Evolutionary conservation across 257 asterid genomes (phyloP), one percentile per base, ranked within the genome.

Genomic region (Solanum sejunctum): DNA sequence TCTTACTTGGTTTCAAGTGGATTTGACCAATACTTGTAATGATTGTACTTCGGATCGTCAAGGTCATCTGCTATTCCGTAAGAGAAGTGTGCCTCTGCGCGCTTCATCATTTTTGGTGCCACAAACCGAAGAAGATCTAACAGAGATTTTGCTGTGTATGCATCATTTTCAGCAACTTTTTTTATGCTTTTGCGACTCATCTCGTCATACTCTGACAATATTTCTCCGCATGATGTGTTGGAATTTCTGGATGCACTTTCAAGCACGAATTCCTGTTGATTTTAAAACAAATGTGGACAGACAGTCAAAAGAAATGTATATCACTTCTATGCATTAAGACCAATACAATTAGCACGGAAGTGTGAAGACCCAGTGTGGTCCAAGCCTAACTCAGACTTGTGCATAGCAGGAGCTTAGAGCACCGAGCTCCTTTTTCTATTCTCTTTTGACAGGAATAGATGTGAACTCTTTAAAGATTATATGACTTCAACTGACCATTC

Each of bases 1-100:
- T 13, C 82, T 77, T 77, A 77, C 82, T 49, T 78, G 47, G 87
- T 85, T 54, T 85, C 84, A 21, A 85, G 84, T 63, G 87, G 84
- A 52, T 85, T 85, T 61, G 87, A 85, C 87, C 87, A 85, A 58
- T 85, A 85, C 77, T 85, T 85, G 52, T 85, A 64, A 80, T 85
- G 87, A 47, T 1, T 17, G 55, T 85, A 85, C 81, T 85, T 78
- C 4, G 69, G 87, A 80, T 85, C 84, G 3, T 85, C 84, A 39
- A 85, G 84, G 47, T 85, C 72, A 9, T 85, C 87, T 6, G 87
- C 87, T 85, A 85, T 85, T 71, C 87, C 87, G 15, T 85, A 79
- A 28, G 87, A 85, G 43, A 78, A 63, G 55, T 85, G 87, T 61
- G 80, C 71, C 84, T 77, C 64, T 52, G 84, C 81, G 2, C 87